phyloP scores from a whole-genome alignment of 139 green algal genomes.

The Chlorella sp. region DNA sequence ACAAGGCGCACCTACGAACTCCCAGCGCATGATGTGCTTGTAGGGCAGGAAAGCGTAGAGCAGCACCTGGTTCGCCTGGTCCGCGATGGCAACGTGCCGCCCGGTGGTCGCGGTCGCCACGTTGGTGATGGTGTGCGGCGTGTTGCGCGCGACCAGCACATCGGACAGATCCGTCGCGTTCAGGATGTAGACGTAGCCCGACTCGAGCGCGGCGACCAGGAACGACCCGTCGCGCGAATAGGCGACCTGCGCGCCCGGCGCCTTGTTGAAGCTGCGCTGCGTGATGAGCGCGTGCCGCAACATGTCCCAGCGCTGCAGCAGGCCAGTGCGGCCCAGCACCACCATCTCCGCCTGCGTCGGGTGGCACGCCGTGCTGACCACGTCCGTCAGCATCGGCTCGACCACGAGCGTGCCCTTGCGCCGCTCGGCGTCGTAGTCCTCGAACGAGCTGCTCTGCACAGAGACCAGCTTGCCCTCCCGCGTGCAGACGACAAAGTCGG shows the following conservation, averaged over 20 bases:
- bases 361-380: constrained; percentile 36
- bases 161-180: constrained; percentile 15
- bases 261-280: constrained; percentile 18
- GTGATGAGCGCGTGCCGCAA: constrained; percentile 19
- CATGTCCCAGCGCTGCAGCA: constrained; percentile 36
- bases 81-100: constrained; percentile 24
- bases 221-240: constrained; percentile 38
- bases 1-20: constrained; percentile 41
- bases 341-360: constrained; percentile 29
- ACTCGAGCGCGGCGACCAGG: constrained; percentile 25
- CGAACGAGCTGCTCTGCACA: constrained; percentile 27
- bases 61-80: constrained; percentile 33
- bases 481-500: constrained; percentile 58
- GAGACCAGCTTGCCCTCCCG: constrained; percentile 25
- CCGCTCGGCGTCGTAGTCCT: constrained; percentile 32
- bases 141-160: constrained; percentile 24
- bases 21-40: constrained; percentile 50
- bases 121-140: constrained; percentile 6
- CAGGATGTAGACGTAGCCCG: constrained; percentile 33
- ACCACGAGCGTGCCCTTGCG: constrained; percentile 8
- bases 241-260: background rate
- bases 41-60: constrained; percentile 48
- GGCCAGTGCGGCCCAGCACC: constrained; percentile 12
- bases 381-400: constrained; percentile 17
- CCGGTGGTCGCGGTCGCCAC: constrained; percentile 18